Percentiles rank a stretch among this genome's conserved stretches.
Evolutionary conservation across 306 rosid genomes (phyloP).

Genomic region (Aeschynomene evenia): DNA sequence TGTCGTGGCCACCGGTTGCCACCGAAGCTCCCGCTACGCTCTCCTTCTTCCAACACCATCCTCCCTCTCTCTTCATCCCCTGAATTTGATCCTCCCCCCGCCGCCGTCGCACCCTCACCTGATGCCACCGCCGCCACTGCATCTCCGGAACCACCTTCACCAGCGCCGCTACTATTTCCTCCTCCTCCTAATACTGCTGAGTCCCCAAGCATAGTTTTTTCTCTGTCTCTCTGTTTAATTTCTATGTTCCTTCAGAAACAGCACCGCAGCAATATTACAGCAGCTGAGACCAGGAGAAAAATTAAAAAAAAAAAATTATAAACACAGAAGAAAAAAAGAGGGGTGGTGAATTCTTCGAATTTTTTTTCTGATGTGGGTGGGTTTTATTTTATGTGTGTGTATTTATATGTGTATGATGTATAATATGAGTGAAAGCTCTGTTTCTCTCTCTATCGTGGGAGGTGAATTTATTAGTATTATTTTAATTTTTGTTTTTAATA

Average conservation of each 20-base stretch:
- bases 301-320: conserved; percentile 27
- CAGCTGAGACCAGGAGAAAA: conserved; percentile 36
- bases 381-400: conserved; percentile 51
- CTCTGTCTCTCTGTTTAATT: not conserved
- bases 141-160: conserved; percentile 41
- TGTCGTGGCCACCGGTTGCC: conserved; percentile 96
- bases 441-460: conserved; percentile 20
- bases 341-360: conserved; percentile 66
- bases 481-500: not conserved
- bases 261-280: conserved; percentile 61
- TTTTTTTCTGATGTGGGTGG: conserved; percentile 37
- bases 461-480: conserved; percentile 62
- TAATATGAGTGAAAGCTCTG: conserved; percentile 33
- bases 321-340: conserved; percentile 25
- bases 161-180: conserved; percentile 30
- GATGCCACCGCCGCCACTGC: conserved; percentile 30
- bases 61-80: conserved; percentile 58
- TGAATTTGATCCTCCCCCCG: conserved; percentile 56
- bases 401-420: conserved; percentile 4
- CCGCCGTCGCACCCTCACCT: not conserved
- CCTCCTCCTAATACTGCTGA: conserved; percentile 39
- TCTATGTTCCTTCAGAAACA: conserved; percentile 21
- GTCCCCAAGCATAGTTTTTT: conserved; percentile 66
- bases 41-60: conserved; percentile 54
- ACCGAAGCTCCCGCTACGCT: conserved; percentile 53